phyloP scores from a whole-genome alignment of 202 grass and related monocot species.

The Cymbopogon flexuosus region DNA sequence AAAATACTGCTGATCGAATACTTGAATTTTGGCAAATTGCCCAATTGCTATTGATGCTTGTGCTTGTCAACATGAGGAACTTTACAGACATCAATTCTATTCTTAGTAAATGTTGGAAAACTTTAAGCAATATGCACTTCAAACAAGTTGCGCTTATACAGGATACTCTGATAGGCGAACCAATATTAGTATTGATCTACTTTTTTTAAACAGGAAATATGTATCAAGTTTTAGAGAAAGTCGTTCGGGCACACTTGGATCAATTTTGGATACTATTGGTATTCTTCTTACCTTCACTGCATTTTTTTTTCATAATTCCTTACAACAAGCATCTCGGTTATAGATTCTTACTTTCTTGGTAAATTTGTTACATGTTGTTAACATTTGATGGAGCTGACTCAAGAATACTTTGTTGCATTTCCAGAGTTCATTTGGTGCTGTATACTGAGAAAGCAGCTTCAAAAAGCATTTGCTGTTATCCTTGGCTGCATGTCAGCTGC shows the following conservation, averaged over 20 bases:
- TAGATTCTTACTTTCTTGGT: background rate
- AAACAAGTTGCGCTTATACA: constrained; percentile 6
- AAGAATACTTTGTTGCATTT: constrained; percentile 30
- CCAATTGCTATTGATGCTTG: background rate
- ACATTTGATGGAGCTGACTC: constrained; percentile 26
- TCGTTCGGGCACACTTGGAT: constrained; percentile 56
- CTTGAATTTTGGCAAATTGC: constrained; percentile 10
- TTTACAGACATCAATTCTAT: background rate
- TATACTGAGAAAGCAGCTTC: constrained; percentile 91
- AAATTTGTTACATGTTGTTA: constrained; percentile 6
- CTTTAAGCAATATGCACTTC: constrained; percentile 16
- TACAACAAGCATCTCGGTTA: constrained; percentile 4
- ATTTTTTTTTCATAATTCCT: constrained; percentile 21
- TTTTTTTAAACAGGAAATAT: constrained; percentile 55
- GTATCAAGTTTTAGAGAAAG: constrained; percentile 82
- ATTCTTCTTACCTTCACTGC: constrained; percentile 22
- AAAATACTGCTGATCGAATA: background rate
- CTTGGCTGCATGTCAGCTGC: constrained; percentile 89
- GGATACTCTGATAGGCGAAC: too few species aligned
- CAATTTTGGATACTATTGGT: constrained; percentile 75
- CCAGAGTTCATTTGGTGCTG: constrained; percentile 90
- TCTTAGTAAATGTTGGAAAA: constrained; percentile 19
- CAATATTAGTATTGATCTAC: background rate
- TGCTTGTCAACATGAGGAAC: background rate
- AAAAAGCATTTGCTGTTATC: constrained; percentile 69